Evolutionary conservation across 2,329 filamentous ascomycete genomes (phyloP), one percentile per base, ranked within the genome.

Genomic region (Plenodomus lindquistii): DNA sequence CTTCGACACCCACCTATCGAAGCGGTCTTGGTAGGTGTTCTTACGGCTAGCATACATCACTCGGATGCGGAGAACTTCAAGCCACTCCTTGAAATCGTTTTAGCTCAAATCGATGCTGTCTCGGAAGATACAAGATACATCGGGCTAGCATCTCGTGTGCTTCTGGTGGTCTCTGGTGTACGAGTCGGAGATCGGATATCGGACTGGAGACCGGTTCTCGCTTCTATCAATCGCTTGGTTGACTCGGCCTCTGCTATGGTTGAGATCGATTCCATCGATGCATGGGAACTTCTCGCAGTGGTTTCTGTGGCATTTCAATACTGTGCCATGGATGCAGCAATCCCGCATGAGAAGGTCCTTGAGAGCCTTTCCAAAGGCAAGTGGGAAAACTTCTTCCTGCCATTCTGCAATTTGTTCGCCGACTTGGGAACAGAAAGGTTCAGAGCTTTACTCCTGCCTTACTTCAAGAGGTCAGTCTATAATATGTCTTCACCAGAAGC

Each of bases 41-140:
- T 97, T 31, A 89, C 88, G 5, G 92, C 88, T 60, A 76, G 91
- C 22, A 85, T 96, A 42, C 94, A 99, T 69, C 87, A 95, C 66
- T 87, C 89, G 1, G 88, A 83, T 42, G 72, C 80, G 1, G 86
- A 89, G 22, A 90, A 87, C 0, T 93, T 97, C 66, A 76, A 78
- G 41, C 82, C 87, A 3, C 75, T 96, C 0, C 73, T 87, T 15
- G 80, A 85, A 6, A 77, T 83, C 2, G 76, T 95, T 3, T 69
- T 65, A 45, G 65, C 40, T 42, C 69, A 47, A 50, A 70, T 49
- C 70, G 45, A 57, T 9, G 40, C 46, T 2, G 36, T 37, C 70
- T 85, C 37, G 76, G 81, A 42, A 64, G 84, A 24, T 75, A 77
- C 49, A 21, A 42, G 50, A 5, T 59, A 46, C 35, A 18, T 59